These are phyloP conservation scores for Phytophthora aleatoria DNA, from an alignment of 352 stramenopile genomes.

Conservation along the genomic window DNA sequence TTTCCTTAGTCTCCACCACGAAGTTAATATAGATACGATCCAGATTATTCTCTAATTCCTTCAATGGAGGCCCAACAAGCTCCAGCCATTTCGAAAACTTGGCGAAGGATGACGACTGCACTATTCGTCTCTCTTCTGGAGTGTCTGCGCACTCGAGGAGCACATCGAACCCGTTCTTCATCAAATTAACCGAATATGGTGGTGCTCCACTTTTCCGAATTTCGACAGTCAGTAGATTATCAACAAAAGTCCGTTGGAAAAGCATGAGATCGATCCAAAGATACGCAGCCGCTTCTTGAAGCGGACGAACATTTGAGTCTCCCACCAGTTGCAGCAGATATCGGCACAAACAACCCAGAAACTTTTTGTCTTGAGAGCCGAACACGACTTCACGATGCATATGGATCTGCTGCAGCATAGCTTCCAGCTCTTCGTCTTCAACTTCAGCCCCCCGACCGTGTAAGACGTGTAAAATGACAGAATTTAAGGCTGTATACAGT, in stretches of 20 bases:
- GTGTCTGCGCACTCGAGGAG: constrained; percentile 45
- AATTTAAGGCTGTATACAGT: constrained; percentile 61
- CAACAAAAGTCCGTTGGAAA: constrained; percentile 57
- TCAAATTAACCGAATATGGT: constrained; percentile 74
- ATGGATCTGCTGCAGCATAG: constrained; percentile 64
- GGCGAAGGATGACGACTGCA: constrained; percentile 31
- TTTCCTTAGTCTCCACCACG: constrained; percentile 58
- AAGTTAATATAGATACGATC: constrained; percentile 65
- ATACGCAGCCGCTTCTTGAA: constrained; percentile 59
- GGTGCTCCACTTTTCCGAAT: constrained; percentile 53
- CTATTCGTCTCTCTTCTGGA: constrained; percentile 12
- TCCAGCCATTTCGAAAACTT: constrained; percentile 73
- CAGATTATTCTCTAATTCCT: constrained; percentile 65
- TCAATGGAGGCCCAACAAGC: constrained; percentile 66
- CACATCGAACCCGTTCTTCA: constrained; percentile 80
- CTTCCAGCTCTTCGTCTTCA: constrained; percentile 51
- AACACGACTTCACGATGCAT: constrained; percentile 64
- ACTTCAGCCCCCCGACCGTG: constrained; percentile 58
- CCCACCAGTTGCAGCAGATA: constrained; percentile 62
- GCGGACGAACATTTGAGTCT: constrained; percentile 28
- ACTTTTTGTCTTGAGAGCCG: constrained; percentile 55
- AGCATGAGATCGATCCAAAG: constrained; percentile 76
- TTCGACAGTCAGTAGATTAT: constrained; percentile 65
- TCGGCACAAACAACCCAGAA: constrained; percentile 68
- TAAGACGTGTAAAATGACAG: constrained; percentile 67